Base-by-base conservation (phyloP, 1,284 basidiomycete genomes). In the Marasmius oreades region DNA sequence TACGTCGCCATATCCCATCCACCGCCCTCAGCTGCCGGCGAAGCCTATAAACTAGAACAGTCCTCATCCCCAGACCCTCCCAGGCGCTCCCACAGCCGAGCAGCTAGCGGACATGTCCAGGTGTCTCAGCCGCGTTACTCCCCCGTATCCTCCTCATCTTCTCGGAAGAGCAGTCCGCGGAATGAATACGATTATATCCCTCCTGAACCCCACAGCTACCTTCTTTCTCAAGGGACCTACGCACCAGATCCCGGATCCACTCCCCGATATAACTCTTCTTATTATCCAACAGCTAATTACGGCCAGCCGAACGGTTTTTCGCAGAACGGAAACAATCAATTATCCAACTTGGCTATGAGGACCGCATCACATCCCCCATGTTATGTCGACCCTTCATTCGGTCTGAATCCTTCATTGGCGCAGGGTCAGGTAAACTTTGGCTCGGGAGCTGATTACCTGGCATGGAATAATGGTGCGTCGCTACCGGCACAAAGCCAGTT, bases 1-100 rank as follows among this genome's bases (percentile, higher is more conserved):
- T 60, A 60, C 48, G 56, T 60, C 22, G 55, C 59, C 2, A 59
- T 59, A 18, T 52, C 58, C 33, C 58, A 59, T 51, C 33, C 55
- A 12, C 55, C 58, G 18, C 42, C 58, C 14, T 39, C 44, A 20
- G 34, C 51, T 44, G 37, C 26, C 43, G 44, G 34, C 16, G 51
- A 47, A 39, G 16, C 44, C 22, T 52, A 10, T 47, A 44, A 23
- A 45, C 44, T 23, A 31, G 55, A 44, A 46, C 54, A 23, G 23
- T 53, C 34, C 20, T 39, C 18, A 10, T 37, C 43, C 11, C 33
- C 42, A 33, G 28, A 45, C 11, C 18, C 39, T 18, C 18, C 42
- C 16, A 45, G 43, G 44, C 39, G 44, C n/a, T 31, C 52, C 16
- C 52, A 53, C 24, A 53, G 37, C n/a, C 39, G 44, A 28, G 43